phyloP scores from a whole-genome alignment of 768 basidiomycete genomes.

The Chlorophyllum brunneum region DNA sequence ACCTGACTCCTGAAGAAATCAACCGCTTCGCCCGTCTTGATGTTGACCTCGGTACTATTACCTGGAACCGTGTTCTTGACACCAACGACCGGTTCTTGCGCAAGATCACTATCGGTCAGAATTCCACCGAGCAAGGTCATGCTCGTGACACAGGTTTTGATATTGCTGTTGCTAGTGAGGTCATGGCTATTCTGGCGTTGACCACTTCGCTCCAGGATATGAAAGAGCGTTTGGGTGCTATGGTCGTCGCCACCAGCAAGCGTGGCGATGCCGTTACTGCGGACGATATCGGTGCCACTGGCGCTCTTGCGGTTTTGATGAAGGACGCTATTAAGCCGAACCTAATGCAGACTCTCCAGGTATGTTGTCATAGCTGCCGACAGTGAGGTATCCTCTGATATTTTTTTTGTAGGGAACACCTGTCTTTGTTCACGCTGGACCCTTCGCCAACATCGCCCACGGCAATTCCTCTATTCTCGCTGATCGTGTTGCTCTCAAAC shows the following conservation, averaged over 20 bases:
- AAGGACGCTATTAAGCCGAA: conserved; percentile 99
- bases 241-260: conserved; percentile 96
- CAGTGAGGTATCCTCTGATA: conserved; percentile 1
- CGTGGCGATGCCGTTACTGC: conserved; percentile 90
- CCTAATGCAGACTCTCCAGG: conserved; percentile 96
- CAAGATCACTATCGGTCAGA: conserved; percentile 90
- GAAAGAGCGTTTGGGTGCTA: conserved; percentile 87
- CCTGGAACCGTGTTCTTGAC: conserved; percentile 97
- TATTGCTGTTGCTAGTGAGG: conserved; percentile 95
- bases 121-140: conserved; percentile 84
- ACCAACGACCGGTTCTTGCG: conserved; percentile 97
- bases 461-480: conserved; percentile 98
- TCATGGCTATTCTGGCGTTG: conserved; percentile 96
- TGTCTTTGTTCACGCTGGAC: conserved; percentile 98
- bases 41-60: conserved; percentile 86
- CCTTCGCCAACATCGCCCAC: conserved; percentile 99
- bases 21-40: conserved; percentile 88
- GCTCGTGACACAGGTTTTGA: conserved; percentile 92
- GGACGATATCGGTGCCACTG: conserved; percentile 93
- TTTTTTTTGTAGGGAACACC: conserved; percentile 72
- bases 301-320: conserved; percentile 94
- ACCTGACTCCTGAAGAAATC: conserved; percentile 90
- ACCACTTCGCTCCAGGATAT: conserved; percentile 87
- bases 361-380: conserved; percentile 18
- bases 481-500: conserved; percentile 94